Conservation (phyloP, 306 rosid genomes). For the Mimosa bimucronata region DNA sequence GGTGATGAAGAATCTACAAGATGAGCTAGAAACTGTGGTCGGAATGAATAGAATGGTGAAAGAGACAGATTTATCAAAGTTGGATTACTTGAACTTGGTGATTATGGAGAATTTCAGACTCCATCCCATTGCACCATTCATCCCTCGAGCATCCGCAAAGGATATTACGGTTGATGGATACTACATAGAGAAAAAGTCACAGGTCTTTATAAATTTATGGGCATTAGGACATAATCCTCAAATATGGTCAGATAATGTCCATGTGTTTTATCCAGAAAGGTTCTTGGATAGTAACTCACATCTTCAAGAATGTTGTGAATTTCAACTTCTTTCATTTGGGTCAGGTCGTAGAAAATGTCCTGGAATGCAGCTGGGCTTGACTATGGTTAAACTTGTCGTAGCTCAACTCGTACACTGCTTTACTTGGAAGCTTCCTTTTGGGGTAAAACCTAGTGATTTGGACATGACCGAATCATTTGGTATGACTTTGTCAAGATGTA, state of each 20-base stretch:
- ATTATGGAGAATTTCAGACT: slow-evolving; percentile 43
- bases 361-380: slow-evolving; percentile 38
- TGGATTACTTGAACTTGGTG: slow-evolving; percentile 44
- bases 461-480: slow-evolving; percentile 48
- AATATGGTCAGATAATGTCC: slow-evolving; percentile 35
- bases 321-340: slow-evolving; percentile 41
- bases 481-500: background rate
- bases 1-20: slow-evolving; percentile 44
- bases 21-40: slow-evolving; percentile 33
- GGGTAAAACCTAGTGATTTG: slow-evolving; percentile 18
- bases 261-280: slow-evolving; percentile 43
- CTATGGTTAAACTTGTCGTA: background rate
- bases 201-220: slow-evolving; percentile 38
- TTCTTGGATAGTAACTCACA: slow-evolving; percentile 16
- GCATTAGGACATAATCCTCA: slow-evolving; percentile 39
- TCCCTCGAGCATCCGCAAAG: slow-evolving; percentile 33
- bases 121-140: slow-evolving; percentile 26
- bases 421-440: slow-evolving; percentile 41
- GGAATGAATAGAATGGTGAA: slow-evolving; percentile 40
- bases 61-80: slow-evolving; percentile 38
- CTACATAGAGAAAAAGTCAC: slow-evolving; percentile 34
- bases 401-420: slow-evolving; percentile 52
- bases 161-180: slow-evolving; percentile 23
- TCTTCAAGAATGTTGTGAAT: slow-evolving; percentile 16
- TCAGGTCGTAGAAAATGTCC: slow-evolving; percentile 45